phyloP scores from a whole-genome alignment of 106 monocot genomes.

The Hemerocallis citrina region DNA sequence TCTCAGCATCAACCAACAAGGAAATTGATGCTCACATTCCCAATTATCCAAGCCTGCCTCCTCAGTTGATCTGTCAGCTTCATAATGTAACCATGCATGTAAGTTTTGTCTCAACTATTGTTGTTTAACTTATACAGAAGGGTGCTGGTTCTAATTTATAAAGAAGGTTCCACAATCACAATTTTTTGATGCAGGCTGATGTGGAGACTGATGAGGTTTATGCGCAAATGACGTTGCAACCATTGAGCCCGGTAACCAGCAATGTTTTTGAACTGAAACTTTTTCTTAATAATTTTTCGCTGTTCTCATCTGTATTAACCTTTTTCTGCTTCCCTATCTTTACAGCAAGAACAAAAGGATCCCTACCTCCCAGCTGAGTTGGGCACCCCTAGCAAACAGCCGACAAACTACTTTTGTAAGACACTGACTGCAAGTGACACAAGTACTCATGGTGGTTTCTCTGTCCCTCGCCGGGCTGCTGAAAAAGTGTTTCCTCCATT shows the following conservation, averaged over 20 bases:
- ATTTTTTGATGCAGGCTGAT: slow-evolving; percentile 62
- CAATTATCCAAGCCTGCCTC: slow-evolving; percentile 80
- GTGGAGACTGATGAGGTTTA: slow-evolving; percentile 92
- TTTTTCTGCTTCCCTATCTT: background rate
- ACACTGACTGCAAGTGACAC: slow-evolving; percentile 85
- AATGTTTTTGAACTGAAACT: background rate
- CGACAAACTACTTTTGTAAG: slow-evolving; percentile 88
- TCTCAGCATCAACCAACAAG: slow-evolving; percentile 87
- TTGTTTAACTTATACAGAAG: background rate
- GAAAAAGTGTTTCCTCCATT: slow-evolving; percentile 81
- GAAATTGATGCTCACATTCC: slow-evolving; percentile 88
- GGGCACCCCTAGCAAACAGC: slow-evolving; percentile 56
- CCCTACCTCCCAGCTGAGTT: slow-evolving; percentile 65
- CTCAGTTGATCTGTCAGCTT: slow-evolving; percentile 87
- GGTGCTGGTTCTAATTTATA: background rate
- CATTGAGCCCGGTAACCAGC: slow-evolving; percentile 48
- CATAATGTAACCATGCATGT: slow-evolving; percentile 95
- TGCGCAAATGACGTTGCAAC: slow-evolving; percentile 91
- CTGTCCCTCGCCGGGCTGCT: slow-evolving; percentile 78
- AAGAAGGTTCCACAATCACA: no score
- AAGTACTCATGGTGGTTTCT: slow-evolving; percentile 78
- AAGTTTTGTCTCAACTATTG: slow-evolving; percentile 22
- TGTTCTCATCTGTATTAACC: background rate
- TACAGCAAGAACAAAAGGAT: slow-evolving; percentile 78
- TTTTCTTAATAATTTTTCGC: background rate